A percentile compares a stretch with the other conserved stretches of the same genome.
Conservation (phyloP, 352 stramenopile species). For the Blastocystis sp. region DNA sequence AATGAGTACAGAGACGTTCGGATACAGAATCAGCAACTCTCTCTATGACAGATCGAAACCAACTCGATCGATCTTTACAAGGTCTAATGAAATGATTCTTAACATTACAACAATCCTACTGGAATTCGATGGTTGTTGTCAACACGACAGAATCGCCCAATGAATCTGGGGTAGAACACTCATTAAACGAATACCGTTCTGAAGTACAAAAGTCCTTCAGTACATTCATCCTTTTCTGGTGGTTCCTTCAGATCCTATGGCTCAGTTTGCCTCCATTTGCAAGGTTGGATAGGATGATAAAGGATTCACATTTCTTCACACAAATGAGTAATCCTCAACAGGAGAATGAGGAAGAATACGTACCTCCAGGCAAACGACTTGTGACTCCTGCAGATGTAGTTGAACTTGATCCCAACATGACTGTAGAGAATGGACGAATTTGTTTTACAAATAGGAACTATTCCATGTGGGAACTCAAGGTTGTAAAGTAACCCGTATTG, state of each 20-base stretch:
- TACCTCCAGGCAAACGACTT: constrained; percentile 34
- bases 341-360: constrained; percentile 3
- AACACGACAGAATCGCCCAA: neutral
- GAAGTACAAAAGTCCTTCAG: constrained; percentile 12
- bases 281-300: no score
- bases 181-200: constrained; percentile 1
- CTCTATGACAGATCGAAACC: neutral
- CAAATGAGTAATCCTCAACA: neutral
- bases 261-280: no score
- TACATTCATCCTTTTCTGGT: constrained; percentile 14
- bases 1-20: neutral
- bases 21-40: neutral
- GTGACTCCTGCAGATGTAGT: constrained; percentile 55
- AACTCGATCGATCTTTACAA: neutral
- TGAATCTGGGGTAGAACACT: neutral
- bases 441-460: constrained; percentile 27
- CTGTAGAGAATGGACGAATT: neutral
- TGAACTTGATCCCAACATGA: constrained; percentile 53
- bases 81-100: neutral
- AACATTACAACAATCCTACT: neutral
- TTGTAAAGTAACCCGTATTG: constrained; percentile 56
- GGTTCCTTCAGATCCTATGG: no score
- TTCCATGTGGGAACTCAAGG: constrained; percentile 59
- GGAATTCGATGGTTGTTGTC: neutral
- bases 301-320: no score